A percentile compares a stretch with the other conserved stretches of the same genome.
Evolutionary conservation across 1,139 yeast species (phyloP).

Genomic region (Scheffersomyces segobiensis): DNA sequence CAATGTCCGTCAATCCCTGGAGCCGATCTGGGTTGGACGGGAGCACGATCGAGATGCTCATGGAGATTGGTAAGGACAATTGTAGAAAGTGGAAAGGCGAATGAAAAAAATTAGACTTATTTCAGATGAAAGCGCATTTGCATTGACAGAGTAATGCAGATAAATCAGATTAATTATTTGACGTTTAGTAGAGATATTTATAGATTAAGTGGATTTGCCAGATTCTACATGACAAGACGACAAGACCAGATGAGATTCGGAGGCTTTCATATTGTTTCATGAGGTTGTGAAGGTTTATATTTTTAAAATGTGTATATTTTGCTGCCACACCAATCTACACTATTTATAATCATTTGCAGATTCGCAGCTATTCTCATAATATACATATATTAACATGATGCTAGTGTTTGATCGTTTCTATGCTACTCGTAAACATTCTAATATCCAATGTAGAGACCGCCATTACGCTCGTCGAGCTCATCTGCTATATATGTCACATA

Average conservation of each 20-base stretch:
- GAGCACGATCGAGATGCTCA: conserved; percentile 14
- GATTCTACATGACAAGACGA: not conserved
- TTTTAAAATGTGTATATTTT: too few species aligned
- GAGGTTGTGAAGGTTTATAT: too few species aligned
- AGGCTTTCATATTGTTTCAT: too few species aligned
- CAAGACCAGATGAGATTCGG: too few species aligned
- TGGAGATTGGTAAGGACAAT: conserved; percentile 1
- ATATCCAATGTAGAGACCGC: conserved; percentile 48
- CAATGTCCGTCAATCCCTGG: not conserved
- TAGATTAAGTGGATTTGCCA: not conserved
- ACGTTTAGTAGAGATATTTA: not conserved
- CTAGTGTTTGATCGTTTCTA: not conserved
- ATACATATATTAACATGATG: not conserved
- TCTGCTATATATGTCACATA: conserved; percentile 51
- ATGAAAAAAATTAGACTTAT: not conserved
- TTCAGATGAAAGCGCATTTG: not conserved
- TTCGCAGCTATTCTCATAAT: not conserved
- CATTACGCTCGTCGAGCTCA: conserved; percentile 40
- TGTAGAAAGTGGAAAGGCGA: not conserved
- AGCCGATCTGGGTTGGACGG: conserved; percentile 6
- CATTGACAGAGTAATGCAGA: not conserved
- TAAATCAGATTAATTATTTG: too few species aligned
- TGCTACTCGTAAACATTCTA: conserved; percentile 8
- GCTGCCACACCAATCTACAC: too few species aligned
- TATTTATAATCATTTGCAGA: too few species aligned